These are phyloP conservation scores for Globisporangium solare DNA, from an alignment of 352 stramenopile genomes.

Conservation along the genomic window DNA sequence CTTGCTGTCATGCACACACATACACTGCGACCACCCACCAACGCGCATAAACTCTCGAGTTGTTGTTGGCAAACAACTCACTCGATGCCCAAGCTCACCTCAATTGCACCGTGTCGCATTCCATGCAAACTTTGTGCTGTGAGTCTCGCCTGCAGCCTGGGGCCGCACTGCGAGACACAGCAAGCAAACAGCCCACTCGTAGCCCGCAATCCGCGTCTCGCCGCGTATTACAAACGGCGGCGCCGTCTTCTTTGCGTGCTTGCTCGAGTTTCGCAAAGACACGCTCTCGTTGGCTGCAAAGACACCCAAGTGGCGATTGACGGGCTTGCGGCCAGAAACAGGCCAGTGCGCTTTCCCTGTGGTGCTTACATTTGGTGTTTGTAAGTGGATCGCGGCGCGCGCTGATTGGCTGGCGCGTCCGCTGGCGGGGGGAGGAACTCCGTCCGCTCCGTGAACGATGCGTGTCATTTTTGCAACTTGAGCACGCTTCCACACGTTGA, in stretches of 20 bases:
- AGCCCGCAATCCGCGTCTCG: too few relatives aligned
- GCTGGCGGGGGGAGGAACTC: background rate
- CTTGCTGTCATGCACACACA: too few relatives aligned
- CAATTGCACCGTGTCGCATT: too few relatives aligned
- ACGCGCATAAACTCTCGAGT: too few relatives aligned
- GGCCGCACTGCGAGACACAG: too few relatives aligned
- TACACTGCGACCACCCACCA: too few relatives aligned
- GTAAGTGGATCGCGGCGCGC: background rate
- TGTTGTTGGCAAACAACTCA: too few relatives aligned
- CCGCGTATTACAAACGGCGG: too few relatives aligned
- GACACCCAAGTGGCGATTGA: conserved; percentile 1
- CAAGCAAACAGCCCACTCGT: too few relatives aligned
- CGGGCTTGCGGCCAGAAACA: background rate
- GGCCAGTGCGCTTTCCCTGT: background rate
- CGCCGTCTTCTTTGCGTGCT: background rate
- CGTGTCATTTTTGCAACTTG: conserved; percentile 3
- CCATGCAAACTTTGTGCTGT: too few relatives aligned
- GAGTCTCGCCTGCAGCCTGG: too few relatives aligned
- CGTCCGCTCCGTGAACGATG: background rate
- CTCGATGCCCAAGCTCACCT: too few relatives aligned
- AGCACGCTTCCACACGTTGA: background rate
- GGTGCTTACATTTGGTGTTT: background rate
- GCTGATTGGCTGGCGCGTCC: background rate
- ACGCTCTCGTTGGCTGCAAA: conserved; percentile 1
- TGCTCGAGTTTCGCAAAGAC: background rate